phyloP scores from a whole-genome alignment of 163 green algal genomes.

The Chlamydomonas reinhardtii region DNA sequence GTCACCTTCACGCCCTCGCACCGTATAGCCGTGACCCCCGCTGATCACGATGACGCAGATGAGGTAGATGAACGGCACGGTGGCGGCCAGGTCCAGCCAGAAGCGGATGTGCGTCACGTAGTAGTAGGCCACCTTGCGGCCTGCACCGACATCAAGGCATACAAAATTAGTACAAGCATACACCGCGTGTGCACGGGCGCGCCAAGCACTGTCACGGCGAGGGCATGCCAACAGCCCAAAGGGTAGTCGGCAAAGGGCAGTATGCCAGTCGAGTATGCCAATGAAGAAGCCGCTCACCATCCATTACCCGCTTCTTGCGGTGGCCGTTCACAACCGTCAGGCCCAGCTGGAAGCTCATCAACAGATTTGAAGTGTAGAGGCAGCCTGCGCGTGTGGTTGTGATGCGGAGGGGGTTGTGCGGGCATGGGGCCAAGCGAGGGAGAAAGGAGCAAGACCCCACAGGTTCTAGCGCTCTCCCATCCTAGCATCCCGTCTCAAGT shows the following conservation, averaged over 20 bases:
- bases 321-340: conserved; percentile 12
- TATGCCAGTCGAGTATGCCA: too few species aligned
- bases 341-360: conserved; percentile 24
- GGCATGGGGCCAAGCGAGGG: too few species aligned
- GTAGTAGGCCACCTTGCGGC: conserved; percentile 12
- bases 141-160: neutral
- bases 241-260: too few species aligned
- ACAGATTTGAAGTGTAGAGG: conserved; percentile 8
- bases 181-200: too few species aligned
- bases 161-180: too few species aligned
- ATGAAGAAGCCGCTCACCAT: conserved; percentile 4
- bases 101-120: conserved; percentile 16
- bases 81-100: conserved; percentile 7
- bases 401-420: neutral
- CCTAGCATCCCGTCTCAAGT: too few species aligned
- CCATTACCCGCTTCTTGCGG: conserved; percentile 29
- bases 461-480: too few species aligned
- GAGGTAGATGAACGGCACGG: conserved; percentile 34
- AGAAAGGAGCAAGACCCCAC: too few species aligned
- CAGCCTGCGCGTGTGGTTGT: neutral
- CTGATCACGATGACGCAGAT: neutral
- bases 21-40: conserved; percentile 4
- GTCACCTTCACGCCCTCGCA: neutral
- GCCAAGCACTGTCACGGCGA: too few species aligned
- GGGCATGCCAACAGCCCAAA: too few species aligned